Conservation (phyloP, 768 basidiomycete genomes). For the Ephemerocybe angulata region DNA sequence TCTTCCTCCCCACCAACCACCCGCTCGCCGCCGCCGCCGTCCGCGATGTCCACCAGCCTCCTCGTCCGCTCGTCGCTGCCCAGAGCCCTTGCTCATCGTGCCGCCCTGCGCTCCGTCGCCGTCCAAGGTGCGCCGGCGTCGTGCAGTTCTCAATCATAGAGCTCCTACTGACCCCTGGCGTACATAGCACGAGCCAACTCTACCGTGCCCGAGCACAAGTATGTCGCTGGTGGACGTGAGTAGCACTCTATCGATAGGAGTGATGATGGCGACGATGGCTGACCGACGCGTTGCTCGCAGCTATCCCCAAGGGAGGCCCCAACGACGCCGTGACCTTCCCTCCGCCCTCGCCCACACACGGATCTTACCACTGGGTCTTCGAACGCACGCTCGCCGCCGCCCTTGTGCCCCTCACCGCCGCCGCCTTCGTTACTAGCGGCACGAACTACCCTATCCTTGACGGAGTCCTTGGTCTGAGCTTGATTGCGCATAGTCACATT, state of each 20-base stretch:
- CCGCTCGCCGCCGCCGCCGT: too few relatives aligned
- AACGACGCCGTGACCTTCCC: constrained; percentile 96
- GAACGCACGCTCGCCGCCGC: constrained; percentile 87
- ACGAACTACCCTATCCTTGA: constrained; percentile 83
- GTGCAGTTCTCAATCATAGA: too few relatives aligned
- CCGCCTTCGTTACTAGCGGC: constrained; percentile 77
- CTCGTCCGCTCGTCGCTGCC: constrained; percentile 47
- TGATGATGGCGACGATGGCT: background rate
- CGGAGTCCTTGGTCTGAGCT: constrained; percentile 78
- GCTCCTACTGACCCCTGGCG: constrained; percentile 11
- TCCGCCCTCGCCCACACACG: constrained; percentile 71
- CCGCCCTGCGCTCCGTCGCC: constrained; percentile 32
- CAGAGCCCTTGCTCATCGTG: constrained; percentile 40
- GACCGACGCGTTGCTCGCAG: constrained; percentile 33
- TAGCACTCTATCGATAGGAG: constrained; percentile 16
- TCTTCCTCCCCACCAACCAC: too few relatives aligned
- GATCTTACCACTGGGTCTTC: constrained; percentile 91
- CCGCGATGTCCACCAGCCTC: constrained; percentile 52
- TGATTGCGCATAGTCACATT: constrained; percentile 95
- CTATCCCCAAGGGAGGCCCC: constrained; percentile 85
- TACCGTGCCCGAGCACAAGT: constrained; percentile 37
- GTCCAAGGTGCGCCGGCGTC: constrained; percentile 48
- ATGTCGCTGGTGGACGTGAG: constrained; percentile 73
- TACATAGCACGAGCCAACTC: constrained; percentile 5
- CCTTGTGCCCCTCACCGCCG: constrained; percentile 84